Evolutionary conservation across 2,329 filamentous ascomycete species (phyloP).

Genomic region (Pseudogymnoascus destructans): DNA sequence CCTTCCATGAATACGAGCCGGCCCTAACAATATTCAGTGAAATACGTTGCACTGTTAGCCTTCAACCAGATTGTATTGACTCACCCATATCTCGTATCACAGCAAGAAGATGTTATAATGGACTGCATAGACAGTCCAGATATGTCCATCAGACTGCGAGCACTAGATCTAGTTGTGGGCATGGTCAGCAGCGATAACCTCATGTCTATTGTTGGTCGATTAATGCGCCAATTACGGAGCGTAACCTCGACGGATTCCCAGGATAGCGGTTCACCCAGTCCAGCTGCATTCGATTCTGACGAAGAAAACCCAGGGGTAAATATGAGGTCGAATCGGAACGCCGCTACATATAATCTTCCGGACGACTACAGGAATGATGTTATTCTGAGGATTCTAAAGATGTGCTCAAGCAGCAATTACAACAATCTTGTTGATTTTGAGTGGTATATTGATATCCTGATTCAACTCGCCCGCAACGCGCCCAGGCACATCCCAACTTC

Average conservation of each 20-base stretch:
- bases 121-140: slow-evolving; percentile 93
- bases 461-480: slow-evolving; percentile 66
- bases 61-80: slow-evolving; percentile 90
- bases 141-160: slow-evolving; percentile 88
- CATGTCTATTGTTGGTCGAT: slow-evolving; percentile 66
- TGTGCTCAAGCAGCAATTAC: slow-evolving; percentile 87
- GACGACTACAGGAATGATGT: slow-evolving; percentile 78
- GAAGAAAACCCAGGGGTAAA: slow-evolving; percentile 40
- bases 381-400: slow-evolving; percentile 67
- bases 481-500: slow-evolving; percentile 31
- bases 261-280: slow-evolving; percentile 23
- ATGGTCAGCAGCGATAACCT: slow-evolving; percentile 89
- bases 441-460: slow-evolving; percentile 88
- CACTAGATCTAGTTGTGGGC: slow-evolving; percentile 78
- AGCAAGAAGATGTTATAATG: slow-evolving; percentile 92
- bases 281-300: slow-evolving; percentile 34
- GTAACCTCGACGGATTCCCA: slow-evolving; percentile 39
- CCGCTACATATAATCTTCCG: slow-evolving; percentile 41
- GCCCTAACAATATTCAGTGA: slow-evolving; percentile 44
- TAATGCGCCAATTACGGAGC: slow-evolving; percentile 74
- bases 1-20: slow-evolving; percentile 14
- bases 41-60: slow-evolving; percentile 90
- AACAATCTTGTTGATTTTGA: slow-evolving; percentile 80
- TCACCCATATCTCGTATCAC: slow-evolving; percentile 74
- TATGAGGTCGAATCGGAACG: slow-evolving; percentile 31